Evolutionary conservation across 345 rosid genomes (phyloP).

Genomic region (Lumnitzera littorea): DNA sequence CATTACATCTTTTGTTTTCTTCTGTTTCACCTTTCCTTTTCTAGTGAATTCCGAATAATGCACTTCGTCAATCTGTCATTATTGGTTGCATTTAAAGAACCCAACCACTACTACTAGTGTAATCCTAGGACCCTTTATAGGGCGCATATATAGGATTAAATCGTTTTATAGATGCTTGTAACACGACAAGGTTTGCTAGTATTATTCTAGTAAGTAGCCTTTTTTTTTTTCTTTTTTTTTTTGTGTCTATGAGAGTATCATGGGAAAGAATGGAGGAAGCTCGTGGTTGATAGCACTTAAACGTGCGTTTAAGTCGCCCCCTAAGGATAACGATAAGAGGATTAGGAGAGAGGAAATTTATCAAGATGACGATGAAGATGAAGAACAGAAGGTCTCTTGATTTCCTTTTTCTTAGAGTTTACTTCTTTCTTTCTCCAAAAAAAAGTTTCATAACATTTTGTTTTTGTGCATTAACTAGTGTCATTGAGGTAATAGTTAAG

Average conservation of each 20-base stretch:
- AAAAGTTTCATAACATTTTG: no score
- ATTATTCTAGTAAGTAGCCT: background rate
- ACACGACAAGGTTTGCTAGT: background rate
- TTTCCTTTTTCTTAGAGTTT: background rate
- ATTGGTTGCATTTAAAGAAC: constrained; percentile 18
- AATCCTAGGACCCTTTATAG: constrained; percentile 1
- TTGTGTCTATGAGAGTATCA: background rate
- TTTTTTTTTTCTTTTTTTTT: no score
- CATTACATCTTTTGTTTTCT: background rate
- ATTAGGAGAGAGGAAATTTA: constrained; percentile 25
- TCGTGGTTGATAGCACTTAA: constrained; percentile 70
- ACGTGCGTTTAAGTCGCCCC: constrained; percentile 60
- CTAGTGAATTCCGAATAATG: no score
- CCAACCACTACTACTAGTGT: constrained; percentile 14
- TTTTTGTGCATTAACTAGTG: no score
- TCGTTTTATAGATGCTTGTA: no score
- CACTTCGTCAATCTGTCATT: constrained; percentile 7
- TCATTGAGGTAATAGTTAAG: no score
- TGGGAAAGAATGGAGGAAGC: constrained; percentile 58
- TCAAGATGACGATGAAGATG: constrained; percentile 29
- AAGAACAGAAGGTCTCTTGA: constrained; percentile 39
- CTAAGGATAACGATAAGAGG: constrained; percentile 39
- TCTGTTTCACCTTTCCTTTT: constrained; percentile 9
- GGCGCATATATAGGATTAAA: background rate
- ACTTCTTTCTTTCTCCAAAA: background rate